Base-by-base conservation (phyloP, 441 rosid species). In the Isatis lusitanica region DNA sequence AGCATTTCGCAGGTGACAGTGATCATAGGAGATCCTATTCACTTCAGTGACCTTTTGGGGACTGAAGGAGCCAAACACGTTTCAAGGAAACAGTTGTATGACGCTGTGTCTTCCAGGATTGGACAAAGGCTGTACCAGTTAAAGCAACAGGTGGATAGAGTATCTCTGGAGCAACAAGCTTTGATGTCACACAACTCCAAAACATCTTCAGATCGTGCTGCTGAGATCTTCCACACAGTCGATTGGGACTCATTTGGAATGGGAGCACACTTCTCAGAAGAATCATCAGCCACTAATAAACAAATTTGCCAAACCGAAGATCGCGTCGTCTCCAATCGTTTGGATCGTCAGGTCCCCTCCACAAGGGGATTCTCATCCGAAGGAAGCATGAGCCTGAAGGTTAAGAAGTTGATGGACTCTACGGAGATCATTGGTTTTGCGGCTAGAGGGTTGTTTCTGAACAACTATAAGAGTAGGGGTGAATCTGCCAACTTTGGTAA, bases 21-120 rank as follows among this genome's bases (percentile, higher is more conserved):
- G 65, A 82, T 94, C 60, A 80, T 94, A 9, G 97, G 98, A 0
- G 94, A 92, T 57, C 95, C 94, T 1, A 92, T 94, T 55, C 79
- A 64, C 57, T 88, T 94, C 31, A 88, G 86, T 40, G 98, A 92
- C 77, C 71, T 94, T 76, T 58, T 90, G 4, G 44, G 63, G 10
- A 80, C 50, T 6, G 96, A 87, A 78, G 83, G 76, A 56, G 74
- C 73, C 5, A 48, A 82, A 65, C 44, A 78, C 66, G 58, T 82
- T 6, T 77, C 96, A 42, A 85, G 94, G 65, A 90, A 92, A 61
- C 87, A 86, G 44, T 70, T 94, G 7, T 94, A 92, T 24, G 98
- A 94, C 38, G 91, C 96, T 10, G 93, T 89, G 10, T 87, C 97
- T 66, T 86, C 90, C 33, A 86, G 97, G 71, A 84, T 94, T 1